Evolutionary conservation across 2,329 filamentous ascomycete genomes (phyloP), one percentile per base, ranked within the genome.

Genomic region (Neopestalotiopsis rosae): DNA sequence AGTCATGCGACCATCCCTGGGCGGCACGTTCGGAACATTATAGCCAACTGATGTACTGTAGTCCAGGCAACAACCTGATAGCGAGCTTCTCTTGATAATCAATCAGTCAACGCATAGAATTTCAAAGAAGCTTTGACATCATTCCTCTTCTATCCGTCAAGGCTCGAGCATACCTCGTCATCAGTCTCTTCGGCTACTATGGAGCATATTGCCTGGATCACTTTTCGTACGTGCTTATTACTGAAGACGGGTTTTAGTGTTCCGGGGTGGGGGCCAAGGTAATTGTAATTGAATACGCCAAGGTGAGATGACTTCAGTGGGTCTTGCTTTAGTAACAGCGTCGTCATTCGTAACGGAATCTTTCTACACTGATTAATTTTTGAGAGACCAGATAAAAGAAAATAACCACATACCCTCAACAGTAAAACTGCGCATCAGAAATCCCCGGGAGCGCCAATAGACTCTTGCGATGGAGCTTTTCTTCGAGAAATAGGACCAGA

Each of bases 401-500:
- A 38, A 38, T 7, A 10, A 38, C 34, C 34, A 38, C 34, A 7
- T 38, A 38, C 10, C 34, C 10, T 38, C 34, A 38, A 7, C 34
- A 38, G 6, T 38, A 38, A 38, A 38, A 38, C 34, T 38, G 34
- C 17, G 45, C n/a, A n/a, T 52, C n/a, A 52, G n/a, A 14, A 52
- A 17, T 52, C 17, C 17, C 9, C 1, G 17, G 9, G 24, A 28
- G 45, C 6, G 9, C 6, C 45, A 52, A 52, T n/a, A 52, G 45
- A 20, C 45, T n/a, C 17, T n/a, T 52, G 45, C n/a, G 9, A 9
- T 52, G 45, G 17, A 52, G 14, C n/a, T 52, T 52, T 14, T 52
- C 45, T 52, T 52, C 45, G 45, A 52, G 45, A 52, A 52, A 52
- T 52, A 52, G 45, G 17, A n/a, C n/a, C 45, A 52, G n/a, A 52